A percentile compares a stretch with the other conserved stretches of the same genome.
These are phyloP conservation scores for Citrus maxima DNA, from an alignment of 345 rosid genomes.

Conservation along the genomic window DNA sequence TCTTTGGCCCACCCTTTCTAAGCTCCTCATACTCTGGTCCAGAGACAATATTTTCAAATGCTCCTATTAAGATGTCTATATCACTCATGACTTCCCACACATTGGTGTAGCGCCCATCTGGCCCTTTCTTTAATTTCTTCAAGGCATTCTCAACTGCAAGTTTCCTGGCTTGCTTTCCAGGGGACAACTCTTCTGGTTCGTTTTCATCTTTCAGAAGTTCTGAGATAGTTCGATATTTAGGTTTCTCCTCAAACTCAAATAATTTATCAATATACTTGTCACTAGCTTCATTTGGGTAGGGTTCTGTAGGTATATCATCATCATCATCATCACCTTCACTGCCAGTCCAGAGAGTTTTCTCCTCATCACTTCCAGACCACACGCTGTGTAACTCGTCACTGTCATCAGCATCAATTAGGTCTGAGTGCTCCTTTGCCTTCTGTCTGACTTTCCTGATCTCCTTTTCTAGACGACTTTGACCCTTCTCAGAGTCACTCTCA, in stretches of 20 bases:
- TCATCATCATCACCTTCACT: slow-evolving; percentile 80
- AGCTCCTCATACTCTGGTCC: slow-evolving; percentile 96
- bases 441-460: slow-evolving; percentile 68
- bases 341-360: slow-evolving; percentile 91
- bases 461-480: slow-evolving; percentile 31
- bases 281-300: slow-evolving; percentile 71
- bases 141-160: slow-evolving; percentile 91
- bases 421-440: slow-evolving; percentile 68
- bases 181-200: slow-evolving; percentile 88
- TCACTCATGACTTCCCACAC: slow-evolving; percentile 98
- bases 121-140: slow-evolving; percentile 90
- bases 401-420: slow-evolving; percentile 75
- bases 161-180: slow-evolving; percentile 85
- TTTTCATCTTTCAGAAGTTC: slow-evolving; percentile 71
- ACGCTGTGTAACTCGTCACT: slow-evolving; percentile 83
- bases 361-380: slow-evolving; percentile 94
- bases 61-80: slow-evolving; percentile 75
- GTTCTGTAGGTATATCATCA: slow-evolving; percentile 74
- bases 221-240: slow-evolving; percentile 78
- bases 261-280: slow-evolving; percentile 74
- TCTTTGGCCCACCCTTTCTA: slow-evolving; percentile 89
- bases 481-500: slow-evolving; percentile 40
- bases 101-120: slow-evolving; percentile 84
- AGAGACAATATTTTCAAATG: slow-evolving; percentile 84
- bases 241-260: slow-evolving; percentile 92